These are phyloP conservation scores for Sporothrix inflata DNA, from an alignment of 2,329 filamentous ascomycete species.

Conservation along the genomic window DNA sequence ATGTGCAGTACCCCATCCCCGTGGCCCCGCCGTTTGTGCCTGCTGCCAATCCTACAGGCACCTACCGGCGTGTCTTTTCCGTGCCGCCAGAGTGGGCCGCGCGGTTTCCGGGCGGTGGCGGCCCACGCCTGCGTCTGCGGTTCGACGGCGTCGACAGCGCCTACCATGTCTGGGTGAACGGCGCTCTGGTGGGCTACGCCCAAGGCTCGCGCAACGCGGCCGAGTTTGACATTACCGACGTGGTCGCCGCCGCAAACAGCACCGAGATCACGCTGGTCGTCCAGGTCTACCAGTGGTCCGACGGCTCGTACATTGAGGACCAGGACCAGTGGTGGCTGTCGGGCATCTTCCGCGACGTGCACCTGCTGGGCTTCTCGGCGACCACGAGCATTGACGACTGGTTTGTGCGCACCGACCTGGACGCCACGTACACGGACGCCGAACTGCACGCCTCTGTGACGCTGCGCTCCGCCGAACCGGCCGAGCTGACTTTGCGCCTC, in stretches of 20 bases:
- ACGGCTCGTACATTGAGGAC: conserved; percentile 71
- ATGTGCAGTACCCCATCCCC: conserved; percentile 67
- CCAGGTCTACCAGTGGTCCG: conserved; percentile 71
- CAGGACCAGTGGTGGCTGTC: conserved; percentile 72
- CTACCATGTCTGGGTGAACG: conserved; percentile 72
- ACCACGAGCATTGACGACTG: conserved; percentile 59
- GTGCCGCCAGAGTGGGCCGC: conserved; percentile 53
- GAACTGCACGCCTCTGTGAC: conserved; percentile 55
- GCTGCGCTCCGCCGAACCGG: conserved; percentile 35
- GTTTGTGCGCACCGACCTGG: conserved; percentile 58
- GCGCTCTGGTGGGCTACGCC: conserved; percentile 65
- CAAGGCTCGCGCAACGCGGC: conserved; percentile 70
- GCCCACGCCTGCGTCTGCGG: conserved; percentile 57
- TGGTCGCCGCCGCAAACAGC: conserved; percentile 26
- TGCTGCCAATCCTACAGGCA: conserved; percentile 66
- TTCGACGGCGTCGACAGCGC: conserved; percentile 75
- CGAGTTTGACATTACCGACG: conserved; percentile 67
- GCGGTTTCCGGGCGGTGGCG: conserved; percentile 37
- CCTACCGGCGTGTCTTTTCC: conserved; percentile 60
- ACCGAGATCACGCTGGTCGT: conserved; percentile 51
- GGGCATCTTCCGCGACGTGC: conserved; percentile 69
- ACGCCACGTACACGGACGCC: conserved; percentile 54
- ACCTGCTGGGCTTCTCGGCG: conserved; percentile 60
- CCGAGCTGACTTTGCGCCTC: conserved; percentile 47
- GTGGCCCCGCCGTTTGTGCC: conserved; percentile 66